phyloP scores from a whole-genome alignment of 2,329 filamentous ascomycete species.

The Tolypocladium guangdongense region DNA sequence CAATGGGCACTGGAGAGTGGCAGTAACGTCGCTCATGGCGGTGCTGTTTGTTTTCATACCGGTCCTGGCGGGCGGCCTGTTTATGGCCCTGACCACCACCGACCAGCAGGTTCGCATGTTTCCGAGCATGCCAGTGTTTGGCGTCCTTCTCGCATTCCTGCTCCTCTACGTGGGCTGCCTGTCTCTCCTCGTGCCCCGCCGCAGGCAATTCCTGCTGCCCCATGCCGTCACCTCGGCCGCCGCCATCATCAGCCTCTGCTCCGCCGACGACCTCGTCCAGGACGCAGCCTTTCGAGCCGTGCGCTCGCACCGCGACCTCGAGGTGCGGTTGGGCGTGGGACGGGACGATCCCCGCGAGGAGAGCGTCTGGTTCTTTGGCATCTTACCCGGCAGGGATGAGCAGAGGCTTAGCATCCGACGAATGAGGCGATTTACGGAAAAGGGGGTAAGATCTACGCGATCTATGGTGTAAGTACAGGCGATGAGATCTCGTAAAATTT shows the following conservation, averaged over 20 bases:
- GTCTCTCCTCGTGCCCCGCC: slow-evolving; percentile 47
- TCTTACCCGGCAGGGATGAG: slow-evolving; percentile 27
- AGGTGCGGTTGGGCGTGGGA: slow-evolving; percentile 53
- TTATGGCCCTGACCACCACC: slow-evolving; percentile 58
- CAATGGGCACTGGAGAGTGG: slow-evolving; percentile 56
- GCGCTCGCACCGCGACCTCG: slow-evolving; percentile 55
- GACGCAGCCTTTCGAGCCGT: slow-evolving; percentile 66
- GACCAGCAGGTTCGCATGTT: slow-evolving; percentile 50
- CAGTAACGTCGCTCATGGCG: slow-evolving; percentile 47
- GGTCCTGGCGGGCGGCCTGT: slow-evolving; percentile 56
- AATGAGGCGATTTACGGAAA: slow-evolving; percentile 34
- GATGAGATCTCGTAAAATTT: neutral
- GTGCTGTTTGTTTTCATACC: slow-evolving; percentile 52
- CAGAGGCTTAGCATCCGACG: slow-evolving; percentile 32
- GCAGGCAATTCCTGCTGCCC: slow-evolving; percentile 54
- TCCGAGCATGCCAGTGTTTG: slow-evolving; percentile 63
- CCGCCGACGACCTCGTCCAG: slow-evolving; percentile 57
- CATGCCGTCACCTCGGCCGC: slow-evolving; percentile 63
- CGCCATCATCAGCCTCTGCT: slow-evolving; percentile 67
- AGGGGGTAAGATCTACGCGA: slow-evolving; percentile 13
- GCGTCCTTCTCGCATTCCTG: slow-evolving; percentile 60
- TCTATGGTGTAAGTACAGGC: slow-evolving; percentile 12
- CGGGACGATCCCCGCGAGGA: slow-evolving; percentile 30
- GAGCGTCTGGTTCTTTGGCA: slow-evolving; percentile 41
- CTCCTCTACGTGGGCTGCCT: slow-evolving; percentile 59